A percentile compares a stretch with the other conserved stretches of the same genome.
phyloP scores from a whole-genome alignment of 805 yeast genomes.

The Scheffersomyces ergatensis region DNA sequence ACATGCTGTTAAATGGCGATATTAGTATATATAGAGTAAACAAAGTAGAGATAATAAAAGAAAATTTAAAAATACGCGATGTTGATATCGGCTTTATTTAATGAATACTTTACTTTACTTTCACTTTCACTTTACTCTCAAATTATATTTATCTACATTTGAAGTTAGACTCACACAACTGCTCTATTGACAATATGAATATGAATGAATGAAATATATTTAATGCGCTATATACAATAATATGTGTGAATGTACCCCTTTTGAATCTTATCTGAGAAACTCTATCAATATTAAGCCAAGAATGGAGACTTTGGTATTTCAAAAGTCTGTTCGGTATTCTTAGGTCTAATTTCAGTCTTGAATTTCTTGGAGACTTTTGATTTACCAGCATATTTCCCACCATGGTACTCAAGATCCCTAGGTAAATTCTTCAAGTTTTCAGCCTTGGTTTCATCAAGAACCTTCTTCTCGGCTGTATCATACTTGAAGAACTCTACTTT shows the following conservation, averaged over 20 bases:
- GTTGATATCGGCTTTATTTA: no score
- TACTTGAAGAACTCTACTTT: slow-evolving; percentile 34
- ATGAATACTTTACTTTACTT: no score
- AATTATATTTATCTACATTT: no score
- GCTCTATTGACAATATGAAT: no score
- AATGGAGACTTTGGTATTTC: slow-evolving; percentile 35
- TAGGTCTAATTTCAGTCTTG: slow-evolving; percentile 26
- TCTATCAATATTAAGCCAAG: slow-evolving; percentile 18
- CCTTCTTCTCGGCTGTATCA: slow-evolving; percentile 26
- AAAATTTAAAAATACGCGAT: no score
- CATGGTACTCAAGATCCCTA: slow-evolving; percentile 21
- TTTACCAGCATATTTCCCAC: slow-evolving; percentile 20
- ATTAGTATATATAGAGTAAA: no score
- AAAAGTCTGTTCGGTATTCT: slow-evolving; percentile 7
- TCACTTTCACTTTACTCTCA: no score
- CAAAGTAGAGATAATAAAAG: no score
- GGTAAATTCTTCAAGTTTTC: slow-evolving; percentile 34
- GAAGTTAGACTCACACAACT: no score
- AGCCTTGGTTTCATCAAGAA: slow-evolving; percentile 19
- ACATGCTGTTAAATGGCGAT: no score
- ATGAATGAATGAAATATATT: no score
- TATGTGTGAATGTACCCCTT: slow-evolving; percentile 23
- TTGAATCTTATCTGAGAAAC: slow-evolving; percentile 21
- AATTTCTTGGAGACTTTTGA: slow-evolving; percentile 32
- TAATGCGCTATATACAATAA: no score